Base-by-base conservation (phyloP, 2,329 filamentous ascomycete genomes). In the Rosellinia necatrix region DNA sequence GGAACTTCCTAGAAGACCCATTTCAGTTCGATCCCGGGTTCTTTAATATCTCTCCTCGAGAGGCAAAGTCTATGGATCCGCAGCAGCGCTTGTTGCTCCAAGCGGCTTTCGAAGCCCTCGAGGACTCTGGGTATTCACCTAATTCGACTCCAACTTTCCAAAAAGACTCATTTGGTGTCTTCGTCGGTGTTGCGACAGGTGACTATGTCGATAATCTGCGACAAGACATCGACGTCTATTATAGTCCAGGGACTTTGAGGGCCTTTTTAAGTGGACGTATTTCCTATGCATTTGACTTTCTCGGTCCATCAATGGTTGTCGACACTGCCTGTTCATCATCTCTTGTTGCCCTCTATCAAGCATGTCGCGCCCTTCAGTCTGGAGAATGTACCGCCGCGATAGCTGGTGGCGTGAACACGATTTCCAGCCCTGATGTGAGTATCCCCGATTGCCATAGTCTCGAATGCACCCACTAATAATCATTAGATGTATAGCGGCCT, bases 261-360 rank as follows among this genome's bases (percentile, higher is more conserved):
- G 49, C 56, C 9, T 67, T 65, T 35, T 29, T 59, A 4, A 59
- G 53, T n/a, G 64, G 61, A 3, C 50, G 69, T 0, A 60, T 72
- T 2, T 64, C 61, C 6, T 64, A 72, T 24, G 50, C 62, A 4
- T 72, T 68, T 15, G 58, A 68, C 7, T 62, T 68, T 3, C 53
- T 62, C 7, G 71, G 71, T 0, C 68, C 70, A 2, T 62, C 58
- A 21, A 48, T 63, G 2, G 60, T 60, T 6, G 27, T 65, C 1
- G 64, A 72, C 43, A 71, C 69, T 0, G 71, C 67, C 4, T 74
- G 72, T 50, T 72, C 71, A 0, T 68, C 68, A 0, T 69, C 69
- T 0, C 8, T 71, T 1, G 65, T 67, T 13, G 65, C 68, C 2
- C 47, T 75, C 0, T 65, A 75, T 49, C 56, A 62, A n/a, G 73